Conservation (phyloP, 73 alveolate genomes). For the Uronychia setigera region DNA sequence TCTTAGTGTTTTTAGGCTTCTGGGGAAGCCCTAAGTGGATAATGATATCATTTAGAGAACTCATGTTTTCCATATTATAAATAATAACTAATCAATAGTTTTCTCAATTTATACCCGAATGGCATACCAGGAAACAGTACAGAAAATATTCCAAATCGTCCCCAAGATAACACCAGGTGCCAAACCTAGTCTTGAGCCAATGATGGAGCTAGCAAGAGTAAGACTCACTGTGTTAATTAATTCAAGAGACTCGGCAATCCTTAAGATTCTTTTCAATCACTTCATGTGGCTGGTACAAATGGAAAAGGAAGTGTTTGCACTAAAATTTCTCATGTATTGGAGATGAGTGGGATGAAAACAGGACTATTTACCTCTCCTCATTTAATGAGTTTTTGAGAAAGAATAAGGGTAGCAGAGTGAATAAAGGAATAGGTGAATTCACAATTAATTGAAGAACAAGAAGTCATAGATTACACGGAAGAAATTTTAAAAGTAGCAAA, state of each 20-base stretch:
- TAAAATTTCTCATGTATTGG: constrained; percentile 67
- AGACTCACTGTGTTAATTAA: neutral
- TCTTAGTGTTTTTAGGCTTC: neutral
- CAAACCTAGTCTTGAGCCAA: neutral
- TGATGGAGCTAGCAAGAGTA: neutral
- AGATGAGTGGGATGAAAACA: constrained; percentile 58
- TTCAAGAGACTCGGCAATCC: neutral
- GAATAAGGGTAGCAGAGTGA: constrained; percentile 60
- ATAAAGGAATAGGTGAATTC: constrained; percentile 31
- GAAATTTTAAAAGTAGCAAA: constrained; percentile 26
- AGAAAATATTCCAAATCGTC: neutral
- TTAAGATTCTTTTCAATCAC: neutral
- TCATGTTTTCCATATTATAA: neutral
- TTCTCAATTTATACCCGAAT: neutral
- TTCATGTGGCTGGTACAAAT: constrained; percentile 94
- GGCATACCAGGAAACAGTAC: neutral
- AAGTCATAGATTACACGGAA: constrained; percentile 41
- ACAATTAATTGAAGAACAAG: constrained; percentile 61
- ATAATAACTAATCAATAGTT: neutral
- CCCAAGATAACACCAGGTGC: neutral
- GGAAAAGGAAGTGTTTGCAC: constrained; percentile 91
- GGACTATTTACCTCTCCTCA: constrained; percentile 93
- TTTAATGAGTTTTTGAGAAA: constrained; percentile 75
- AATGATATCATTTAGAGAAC: neutral
- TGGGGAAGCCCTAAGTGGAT: neutral